Evolutionary conservation across 116 monocot genomes (phyloP).

Genomic region (Iris pallida): DNA sequence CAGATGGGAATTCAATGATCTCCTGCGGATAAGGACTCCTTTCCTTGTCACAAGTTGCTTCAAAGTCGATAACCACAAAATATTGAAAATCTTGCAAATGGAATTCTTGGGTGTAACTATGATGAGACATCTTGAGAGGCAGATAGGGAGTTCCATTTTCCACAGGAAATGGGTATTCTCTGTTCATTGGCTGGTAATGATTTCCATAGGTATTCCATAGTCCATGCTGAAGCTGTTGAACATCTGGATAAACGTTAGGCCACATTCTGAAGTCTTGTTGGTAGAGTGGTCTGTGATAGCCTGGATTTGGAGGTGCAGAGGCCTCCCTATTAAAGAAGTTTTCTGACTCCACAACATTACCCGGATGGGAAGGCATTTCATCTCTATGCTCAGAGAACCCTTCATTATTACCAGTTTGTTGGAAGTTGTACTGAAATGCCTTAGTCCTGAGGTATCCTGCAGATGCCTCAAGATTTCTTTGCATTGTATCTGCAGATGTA

Average conservation of each 20-base stretch:
- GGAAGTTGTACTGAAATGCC: constrained; percentile 32
- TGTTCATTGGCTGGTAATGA: constrained; percentile 44
- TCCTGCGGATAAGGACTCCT: constrained; percentile 77
- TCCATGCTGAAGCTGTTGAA: constrained; percentile 31
- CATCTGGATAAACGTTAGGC: constrained; percentile 46
- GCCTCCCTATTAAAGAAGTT: constrained; percentile 27
- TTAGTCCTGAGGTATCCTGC: constrained; percentile 46
- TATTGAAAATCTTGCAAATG: constrained; percentile 92
- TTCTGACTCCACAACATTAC: constrained; percentile 19
- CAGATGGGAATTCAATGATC: constrained; percentile 98
- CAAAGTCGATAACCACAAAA: constrained; percentile 98
- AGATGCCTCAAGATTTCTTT: constrained; percentile 50
- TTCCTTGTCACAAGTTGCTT: constrained; percentile 96
- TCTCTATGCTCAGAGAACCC: constrained; percentile 44
- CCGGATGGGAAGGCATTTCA: constrained; percentile 23
- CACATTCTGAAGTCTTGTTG: constrained; percentile 39
- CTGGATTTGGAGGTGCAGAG: constrained; percentile 36
- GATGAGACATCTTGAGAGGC: constrained; percentile 59
- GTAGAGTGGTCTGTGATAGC: constrained; percentile 38
- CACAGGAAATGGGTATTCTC: constrained; percentile 40
- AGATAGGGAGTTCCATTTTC: constrained; percentile 59
- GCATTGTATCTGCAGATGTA: constrained; percentile 55
- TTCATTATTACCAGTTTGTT: constrained; percentile 35
- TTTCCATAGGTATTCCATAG: constrained; percentile 34
- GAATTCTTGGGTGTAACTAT: constrained; percentile 42